Evolutionary conservation across 768 basidiomycete genomes (phyloP).

Genomic region (Thelephora ganbajun): DNA sequence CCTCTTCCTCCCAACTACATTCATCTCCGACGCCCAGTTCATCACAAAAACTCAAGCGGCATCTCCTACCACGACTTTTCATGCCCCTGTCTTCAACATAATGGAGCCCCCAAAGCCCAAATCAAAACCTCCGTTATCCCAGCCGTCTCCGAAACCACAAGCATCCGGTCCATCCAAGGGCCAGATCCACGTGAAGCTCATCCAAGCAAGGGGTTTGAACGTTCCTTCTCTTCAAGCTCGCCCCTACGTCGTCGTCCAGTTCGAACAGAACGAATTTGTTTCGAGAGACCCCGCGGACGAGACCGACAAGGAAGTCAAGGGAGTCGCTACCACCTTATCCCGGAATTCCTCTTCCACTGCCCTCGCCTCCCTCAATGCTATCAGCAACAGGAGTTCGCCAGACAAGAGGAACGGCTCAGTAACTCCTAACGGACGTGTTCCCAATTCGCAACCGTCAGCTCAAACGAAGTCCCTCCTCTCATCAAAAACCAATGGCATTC

Average conservation of each 20-base stretch:
- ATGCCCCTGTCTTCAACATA: slow-evolving; percentile 80
- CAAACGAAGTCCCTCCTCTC: slow-evolving; percentile 6
- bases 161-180: slow-evolving; percentile 33
- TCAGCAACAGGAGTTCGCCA: slow-evolving; percentile 33
- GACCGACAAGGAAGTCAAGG: slow-evolving; percentile 80
- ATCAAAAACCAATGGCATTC: slow-evolving; percentile 8
- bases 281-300: slow-evolving; percentile 80
- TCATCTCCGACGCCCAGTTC: slow-evolving; percentile 17
- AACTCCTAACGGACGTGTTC: slow-evolving; percentile 1
- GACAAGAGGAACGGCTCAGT: slow-evolving; percentile 1
- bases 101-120: slow-evolving; percentile 39
- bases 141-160: slow-evolving; percentile 16
- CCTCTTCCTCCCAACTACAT: slow-evolving; percentile 5
- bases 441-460: slow-evolving; percentile 5
- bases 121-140: slow-evolving; percentile 23
- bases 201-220: slow-evolving; percentile 76
- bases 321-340: slow-evolving; percentile 46
- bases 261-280: slow-evolving; percentile 98
- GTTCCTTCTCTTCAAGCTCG: slow-evolving; percentile 50
- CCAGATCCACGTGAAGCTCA: slow-evolving; percentile 92
- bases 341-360: slow-evolving; percentile 49
- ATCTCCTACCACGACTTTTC: slow-evolving; percentile 43
- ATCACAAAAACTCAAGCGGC: slow-evolving; percentile 31
- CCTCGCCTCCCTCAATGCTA: slow-evolving; percentile 50
- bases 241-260: slow-evolving; percentile 94